Evolutionary conservation across 371 early-diverging fungal species (phyloP), one percentile per base, ranked within the genome.

Genomic region (Circinella minor): DNA sequence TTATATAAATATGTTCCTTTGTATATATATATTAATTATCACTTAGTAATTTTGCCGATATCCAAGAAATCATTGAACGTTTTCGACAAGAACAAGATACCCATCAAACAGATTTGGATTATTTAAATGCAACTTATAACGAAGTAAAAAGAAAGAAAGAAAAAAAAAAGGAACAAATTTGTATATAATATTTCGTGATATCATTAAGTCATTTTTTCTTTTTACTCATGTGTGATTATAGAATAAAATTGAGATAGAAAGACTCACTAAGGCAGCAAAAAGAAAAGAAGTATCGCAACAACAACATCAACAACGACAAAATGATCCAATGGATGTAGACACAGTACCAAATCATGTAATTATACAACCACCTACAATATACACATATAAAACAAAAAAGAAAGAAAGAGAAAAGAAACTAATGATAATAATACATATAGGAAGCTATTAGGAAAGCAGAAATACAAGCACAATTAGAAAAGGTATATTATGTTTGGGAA

Each of bases 21-120:
- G 55, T 55, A 20, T 55, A 8, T n/a, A 27, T 18, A 37, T 34
- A 59, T 59, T 20, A 20, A 18, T 59, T 1, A 14, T 34, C n/a
- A n/a, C 57, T 27, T 61, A 43, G 62, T 20, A 61, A 61, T 61
- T 7, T 61, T 27, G 14, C 46, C 1, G 43, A 61, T 46, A 61
- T 61, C 17, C 39, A 46, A 39, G 57, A 57, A 27, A 57, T 57
- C 7, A 57, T 57, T 57, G 57, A 57, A 34, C 57, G 57, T 27
- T 34, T 57, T 27, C 57, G 57, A 27, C 57, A 57, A 57, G 57
- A 57, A n/a, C 57, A 57, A n/a, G 57, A 57, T 57, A 57, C 57
- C 4, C 57, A 57, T 57, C 57, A 57, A 34, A 57, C 27, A 27
- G 57, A 57, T 34, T n/a, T 57, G 7, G 57, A 57, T 34, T 57